Evolutionary conservation across 2,329 filamentous ascomycete genomes (phyloP), one percentile per base, ranked within the genome.

Genomic region (Meredithiella fracta): DNA sequence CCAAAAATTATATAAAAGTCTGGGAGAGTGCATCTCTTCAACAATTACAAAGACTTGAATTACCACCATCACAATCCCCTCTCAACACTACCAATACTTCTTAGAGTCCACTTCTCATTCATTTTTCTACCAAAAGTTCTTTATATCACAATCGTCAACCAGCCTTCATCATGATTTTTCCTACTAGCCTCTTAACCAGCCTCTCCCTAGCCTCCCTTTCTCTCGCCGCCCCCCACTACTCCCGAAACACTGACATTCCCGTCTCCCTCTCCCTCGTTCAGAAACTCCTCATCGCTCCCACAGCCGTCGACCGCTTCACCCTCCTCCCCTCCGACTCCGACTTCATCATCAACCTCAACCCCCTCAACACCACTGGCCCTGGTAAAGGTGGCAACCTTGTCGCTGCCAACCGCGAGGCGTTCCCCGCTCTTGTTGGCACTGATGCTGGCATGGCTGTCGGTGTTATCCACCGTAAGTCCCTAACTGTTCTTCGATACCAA

Each of bases 401-500:
- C 38, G 67, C 70, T 20, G 74, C 76, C 47, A 77, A 78, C 67
- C 71, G 76, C 63, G 73, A 74, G 65, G 72, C 71, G 25, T 80
- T 79, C 66, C 77, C 77, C 2, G 74, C 76, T 25, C 71, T 80
- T 20, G 72, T 77, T 20, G 71, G 73, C 51, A 75, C 73, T 3
- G 71, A 71, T 20, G 65, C 72, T 37, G 70, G 70, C 57, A 75
- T 76, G 68, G 73, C 74, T 2, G 65, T 79, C 6, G 75, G 73
- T 42, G 72, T 73, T 62, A 65, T 80, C 38, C 67, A 69, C 34
- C 67, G 66, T 67, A 61, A 60, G 65, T 58, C 26, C 15, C 38
- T 23, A n/a, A 38, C 22, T 23, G n/a, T 38, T 42, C 65, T 44
- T 59, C 26, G 26, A 25, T 20, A 38, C 20, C 31, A 15, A n/a